A percentile compares a stretch with the other conserved stretches of the same genome.
These are phyloP conservation scores for Hygrocybe coccinea DNA, from an alignment of 768 basidiomycete species.

Conservation along the genomic window DNA sequence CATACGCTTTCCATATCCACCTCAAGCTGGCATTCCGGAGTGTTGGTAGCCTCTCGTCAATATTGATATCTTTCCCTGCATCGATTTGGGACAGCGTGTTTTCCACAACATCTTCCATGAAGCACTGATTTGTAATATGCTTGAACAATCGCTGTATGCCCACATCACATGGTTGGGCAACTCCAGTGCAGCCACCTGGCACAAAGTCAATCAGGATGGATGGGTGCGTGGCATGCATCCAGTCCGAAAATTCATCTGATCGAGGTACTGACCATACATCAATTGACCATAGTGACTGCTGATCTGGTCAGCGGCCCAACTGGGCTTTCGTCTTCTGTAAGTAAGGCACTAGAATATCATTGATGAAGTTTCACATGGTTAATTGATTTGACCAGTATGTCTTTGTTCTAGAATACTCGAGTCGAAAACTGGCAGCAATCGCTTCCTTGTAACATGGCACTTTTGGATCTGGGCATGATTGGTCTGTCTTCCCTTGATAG, in stretches of 20 bases:
- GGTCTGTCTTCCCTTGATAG: conserved; percentile 23
- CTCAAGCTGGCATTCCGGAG: too few species aligned
- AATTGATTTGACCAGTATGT: conserved; percentile 28
- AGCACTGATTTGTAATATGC: conserved; percentile 23
- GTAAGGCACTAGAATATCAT: conserved; percentile 22
- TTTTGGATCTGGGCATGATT: conserved; percentile 15
- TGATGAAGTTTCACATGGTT: conserved; percentile 18
- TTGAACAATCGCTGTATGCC: too few species aligned
- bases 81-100: not conserved
- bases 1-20: too few species aligned
- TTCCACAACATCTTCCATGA: not conserved
- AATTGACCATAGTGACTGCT: too few species aligned
- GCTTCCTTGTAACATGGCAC: conserved; percentile 23
- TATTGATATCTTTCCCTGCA: not conserved
- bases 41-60: conserved; percentile 1
- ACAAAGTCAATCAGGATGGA: conserved; percentile 29
- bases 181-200: conserved; percentile 34
- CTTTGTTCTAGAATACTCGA: conserved; percentile 19
- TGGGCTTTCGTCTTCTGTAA: conserved; percentile 12
- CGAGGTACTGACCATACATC: conserved; percentile 38
- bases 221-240: conserved; percentile 26
- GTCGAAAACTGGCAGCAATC: conserved; percentile 13
- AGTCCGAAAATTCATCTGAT: conserved; percentile 31
- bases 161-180: too few species aligned
- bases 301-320: conserved; percentile 13